Conservation (phyloP, 306 rosid genomes). For the Gleditsia sinensis region DNA sequence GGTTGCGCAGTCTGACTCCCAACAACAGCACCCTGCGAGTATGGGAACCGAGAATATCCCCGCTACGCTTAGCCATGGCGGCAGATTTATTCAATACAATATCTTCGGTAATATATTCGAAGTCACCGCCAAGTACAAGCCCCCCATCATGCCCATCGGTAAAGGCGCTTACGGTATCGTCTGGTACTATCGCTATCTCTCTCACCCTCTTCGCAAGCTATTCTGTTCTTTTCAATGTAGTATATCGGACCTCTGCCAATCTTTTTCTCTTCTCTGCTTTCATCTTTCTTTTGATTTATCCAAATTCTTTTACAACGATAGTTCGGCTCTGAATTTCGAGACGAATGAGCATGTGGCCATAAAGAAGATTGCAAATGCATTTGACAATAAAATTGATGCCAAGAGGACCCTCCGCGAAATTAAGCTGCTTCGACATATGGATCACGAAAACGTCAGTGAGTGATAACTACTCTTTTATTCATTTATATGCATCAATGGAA, state of each 20-base stretch:
- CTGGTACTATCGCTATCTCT: slow-evolving; percentile 48
- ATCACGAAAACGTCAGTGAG: slow-evolving; percentile 91
- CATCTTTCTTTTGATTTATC: background rate
- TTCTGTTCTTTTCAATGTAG: background rate
- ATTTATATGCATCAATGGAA: background rate
- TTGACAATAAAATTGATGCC: slow-evolving; percentile 93
- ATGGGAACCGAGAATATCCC: slow-evolving; percentile 79
- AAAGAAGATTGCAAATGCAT: slow-evolving; percentile 95
- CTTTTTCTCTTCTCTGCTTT: background rate
- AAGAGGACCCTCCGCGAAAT: slow-evolving; percentile 98
- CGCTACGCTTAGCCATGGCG: slow-evolving; percentile 90
- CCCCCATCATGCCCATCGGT: slow-evolving; percentile 98
- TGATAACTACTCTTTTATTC: background rate
- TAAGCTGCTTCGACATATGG: slow-evolving; percentile 98
- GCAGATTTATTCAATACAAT: slow-evolving; percentile 89
- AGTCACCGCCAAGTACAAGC: slow-evolving; percentile 91
- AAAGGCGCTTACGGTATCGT: slow-evolving; percentile 99
- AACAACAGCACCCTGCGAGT: slow-evolving; percentile 38
- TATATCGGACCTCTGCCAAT: background rate
- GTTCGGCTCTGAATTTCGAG: slow-evolving; percentile 88
- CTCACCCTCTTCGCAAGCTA: background rate
- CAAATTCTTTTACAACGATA: background rate
- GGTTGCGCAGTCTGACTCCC: slow-evolving; percentile 38
- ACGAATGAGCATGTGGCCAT: slow-evolving; percentile 89
- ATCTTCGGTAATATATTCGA: slow-evolving; percentile 92